Conservation (phyloP, 192 early-diverging fungal species). For the Coemansia reversa region DNA sequence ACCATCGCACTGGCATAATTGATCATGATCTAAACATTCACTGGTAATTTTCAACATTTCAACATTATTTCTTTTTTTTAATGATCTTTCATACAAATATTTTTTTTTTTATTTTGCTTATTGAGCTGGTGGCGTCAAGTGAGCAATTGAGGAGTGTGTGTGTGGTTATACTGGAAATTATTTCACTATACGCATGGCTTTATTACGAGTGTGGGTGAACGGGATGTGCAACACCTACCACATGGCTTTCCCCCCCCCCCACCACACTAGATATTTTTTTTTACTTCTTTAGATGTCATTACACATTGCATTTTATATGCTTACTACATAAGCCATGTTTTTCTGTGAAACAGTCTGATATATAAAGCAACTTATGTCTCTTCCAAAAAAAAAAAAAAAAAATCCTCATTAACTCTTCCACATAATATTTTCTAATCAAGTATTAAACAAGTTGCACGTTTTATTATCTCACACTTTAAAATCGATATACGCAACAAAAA, state of each 20-base stretch:
- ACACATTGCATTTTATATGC: too few species aligned
- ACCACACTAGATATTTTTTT: too few species aligned
- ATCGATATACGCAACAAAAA: neutral
- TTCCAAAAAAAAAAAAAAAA: too few species aligned
- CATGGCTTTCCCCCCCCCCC: too few species aligned
- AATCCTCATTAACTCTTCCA: too few species aligned
- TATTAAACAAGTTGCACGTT: too few species aligned
- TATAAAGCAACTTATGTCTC: too few species aligned
- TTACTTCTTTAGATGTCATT: too few species aligned
- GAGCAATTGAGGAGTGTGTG: neutral
- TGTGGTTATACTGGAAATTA: neutral
- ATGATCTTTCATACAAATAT: neutral
- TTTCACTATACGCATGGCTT: neutral
- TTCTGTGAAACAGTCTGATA: too few species aligned
- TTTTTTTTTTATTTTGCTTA: neutral
- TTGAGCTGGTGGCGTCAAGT: neutral
- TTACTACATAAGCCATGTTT: too few species aligned
- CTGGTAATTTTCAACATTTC: slow-evolving; percentile 12
- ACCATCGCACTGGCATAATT: slow-evolving; percentile 55
- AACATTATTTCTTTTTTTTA: slow-evolving; percentile 4
- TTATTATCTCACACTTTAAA: neutral
- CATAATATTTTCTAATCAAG: too few species aligned
- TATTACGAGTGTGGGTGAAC: neutral
- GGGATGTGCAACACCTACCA: neutral
- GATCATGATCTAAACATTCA: slow-evolving; percentile 19